Percentiles rank a stretch among this genome's conserved stretches.
Evolutionary conservation across 192 early-diverging fungal species (phyloP).

Genomic region (Entophlyctis luteolus): DNA sequence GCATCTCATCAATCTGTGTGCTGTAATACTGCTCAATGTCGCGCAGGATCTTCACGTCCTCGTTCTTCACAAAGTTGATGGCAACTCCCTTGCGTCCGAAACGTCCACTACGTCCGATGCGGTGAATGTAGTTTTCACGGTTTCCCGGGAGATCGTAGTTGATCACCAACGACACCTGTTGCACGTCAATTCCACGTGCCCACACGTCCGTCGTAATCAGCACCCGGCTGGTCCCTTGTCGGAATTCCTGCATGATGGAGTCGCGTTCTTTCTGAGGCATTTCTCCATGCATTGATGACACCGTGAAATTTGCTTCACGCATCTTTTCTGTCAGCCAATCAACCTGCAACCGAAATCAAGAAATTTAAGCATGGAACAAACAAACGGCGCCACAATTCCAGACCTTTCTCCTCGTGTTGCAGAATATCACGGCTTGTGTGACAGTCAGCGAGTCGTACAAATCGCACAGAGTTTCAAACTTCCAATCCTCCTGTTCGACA

Average conservation of each 20-base stretch:
- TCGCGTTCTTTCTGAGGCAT: slow-evolving; percentile 98
- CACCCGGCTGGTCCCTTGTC: slow-evolving; percentile 88
- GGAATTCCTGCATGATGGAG: slow-evolving; percentile 95
- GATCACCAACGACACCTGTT: slow-evolving; percentile 96
- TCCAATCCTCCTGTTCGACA: slow-evolving; percentile 96
- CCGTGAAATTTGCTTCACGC: slow-evolving; percentile 95
- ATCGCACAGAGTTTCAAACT: slow-evolving; percentile 96
- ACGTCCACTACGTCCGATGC: slow-evolving; percentile 95
- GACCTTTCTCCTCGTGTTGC: slow-evolving; percentile 99
- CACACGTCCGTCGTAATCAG: slow-evolving; percentile 97
- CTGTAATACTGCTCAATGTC: slow-evolving; percentile 88
- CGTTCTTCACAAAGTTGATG: slow-evolving; percentile 96
- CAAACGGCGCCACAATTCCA: background rate
- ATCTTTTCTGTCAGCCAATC: slow-evolving; percentile 97
- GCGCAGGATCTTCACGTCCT: slow-evolving; percentile 87
- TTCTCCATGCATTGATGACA: slow-evolving; percentile 93
- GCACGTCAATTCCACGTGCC: slow-evolving; percentile 99
- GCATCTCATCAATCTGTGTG: slow-evolving; percentile 97
- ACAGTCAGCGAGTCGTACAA: slow-evolving; percentile 97
- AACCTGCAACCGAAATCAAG: slow-evolving; percentile 46
- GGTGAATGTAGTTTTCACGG: slow-evolving; percentile 98
- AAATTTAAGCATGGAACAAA: background rate
- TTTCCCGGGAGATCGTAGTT: slow-evolving; percentile 96
- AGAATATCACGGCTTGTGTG: slow-evolving; percentile 99
- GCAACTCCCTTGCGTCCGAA: slow-evolving; percentile 98